These are phyloP conservation scores for Termitomyces eurrhizus DNA, from an alignment of 768 basidiomycete species.

Conservation along the genomic window DNA sequence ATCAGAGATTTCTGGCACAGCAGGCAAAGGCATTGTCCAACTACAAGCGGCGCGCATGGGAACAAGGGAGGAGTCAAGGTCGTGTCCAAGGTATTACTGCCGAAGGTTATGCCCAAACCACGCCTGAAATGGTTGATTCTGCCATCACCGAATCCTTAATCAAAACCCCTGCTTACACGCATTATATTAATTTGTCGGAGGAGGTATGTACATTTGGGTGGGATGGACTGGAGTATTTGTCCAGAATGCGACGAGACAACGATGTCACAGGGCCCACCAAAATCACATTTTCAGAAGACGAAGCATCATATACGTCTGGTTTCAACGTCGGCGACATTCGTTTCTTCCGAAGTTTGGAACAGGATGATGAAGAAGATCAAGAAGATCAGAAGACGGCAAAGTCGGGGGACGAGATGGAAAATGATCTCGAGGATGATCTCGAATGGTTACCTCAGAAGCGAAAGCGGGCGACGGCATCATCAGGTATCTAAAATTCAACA, in stretches of 20 bases:
- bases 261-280: not conserved
- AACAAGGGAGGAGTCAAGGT: too few species aligned
- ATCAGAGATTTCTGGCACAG: not conserved
- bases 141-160: not conserved
- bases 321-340: not conserved
- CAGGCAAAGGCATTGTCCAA: not conserved
- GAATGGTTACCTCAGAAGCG: not conserved
- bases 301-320: not conserved
- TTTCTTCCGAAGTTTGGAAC: not conserved
- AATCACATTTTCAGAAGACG: not conserved
- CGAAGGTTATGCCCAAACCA: too few species aligned
- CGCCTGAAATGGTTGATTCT: not conserved
- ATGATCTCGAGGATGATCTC: too few species aligned
- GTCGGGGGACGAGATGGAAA: too few species aligned
- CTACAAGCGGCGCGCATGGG: not conserved
- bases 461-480: not conserved
- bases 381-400: too few species aligned
- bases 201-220: not conserved
- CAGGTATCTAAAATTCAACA: not conserved
- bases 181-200: not conserved
- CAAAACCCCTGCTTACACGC: not conserved
- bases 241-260: not conserved
- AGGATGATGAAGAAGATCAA: not conserved
- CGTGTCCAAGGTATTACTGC: too few species aligned
- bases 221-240: not conserved